Base-by-base conservation (phyloP, 352 stramenopile species). In the Globisporangium yorkense region DNA sequence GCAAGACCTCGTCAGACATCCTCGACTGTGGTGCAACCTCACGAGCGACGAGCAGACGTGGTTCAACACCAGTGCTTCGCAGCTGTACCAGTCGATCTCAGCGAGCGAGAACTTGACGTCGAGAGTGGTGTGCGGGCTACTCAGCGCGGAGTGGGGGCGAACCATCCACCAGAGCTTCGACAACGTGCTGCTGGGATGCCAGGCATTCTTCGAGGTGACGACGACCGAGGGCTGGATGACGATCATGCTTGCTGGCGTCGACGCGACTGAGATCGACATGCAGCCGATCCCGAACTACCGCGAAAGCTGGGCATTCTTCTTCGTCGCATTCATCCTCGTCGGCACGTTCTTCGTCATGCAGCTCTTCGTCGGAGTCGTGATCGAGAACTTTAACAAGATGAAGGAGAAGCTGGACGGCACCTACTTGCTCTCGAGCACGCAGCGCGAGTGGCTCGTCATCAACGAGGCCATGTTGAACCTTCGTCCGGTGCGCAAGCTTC, bases 361-460 rank as follows among this genome's bases (percentile, higher is more conserved):
- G 37, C 71, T 97, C 0, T 98, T 98, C 61, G 84, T 97, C 13
- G 92, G 89, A 37, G 89, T 97, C n/a, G 81, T 97, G n/a, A 93
- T 97, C 45, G 89, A 97, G 46, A 96, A 96, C 54, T 98, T 97
- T 56, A 94, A 95, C 52, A 70, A 67, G 9, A 87, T 87, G 79
- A 86, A 86, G 43, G 72, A 84, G 41, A 80, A 77, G 16, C 50
- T 89, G 0, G 79, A 84, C 16, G 74, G 71, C 7, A 85, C 74
- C 0, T 84, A 75, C 44, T 57, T 94, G n/a, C 74, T 96, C 18
- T 89, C 85, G 2, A 68, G 71, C 18, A 72, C 78, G 9, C 84
- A 96, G 54, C 70, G 85, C 18, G 72, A 88, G 62, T 96, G 84
- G 84, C 65, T 92, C 10, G 67, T 65, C 13, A 84, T 86, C 41